Evolutionary conservation across 352 stramenopile species (phyloP).

Genomic region (Lagenidium giganteum): DNA sequence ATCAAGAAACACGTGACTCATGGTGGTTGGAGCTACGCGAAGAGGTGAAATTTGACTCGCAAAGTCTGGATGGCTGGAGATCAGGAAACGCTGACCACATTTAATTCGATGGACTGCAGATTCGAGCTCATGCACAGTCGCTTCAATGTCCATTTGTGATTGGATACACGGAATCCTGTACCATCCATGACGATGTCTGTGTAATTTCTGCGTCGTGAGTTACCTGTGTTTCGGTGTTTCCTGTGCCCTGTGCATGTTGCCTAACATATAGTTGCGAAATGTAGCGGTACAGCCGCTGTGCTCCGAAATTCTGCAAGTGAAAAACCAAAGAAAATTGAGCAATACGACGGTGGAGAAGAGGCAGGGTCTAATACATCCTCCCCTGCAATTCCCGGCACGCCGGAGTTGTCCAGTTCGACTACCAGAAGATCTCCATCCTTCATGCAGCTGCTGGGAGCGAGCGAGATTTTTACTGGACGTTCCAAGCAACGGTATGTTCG

Average conservation of each 20-base stretch:
- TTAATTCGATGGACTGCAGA: conserved; percentile 28
- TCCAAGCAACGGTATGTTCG: conserved; percentile 10
- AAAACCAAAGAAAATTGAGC: conserved; percentile 20
- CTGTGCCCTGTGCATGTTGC: background rate
- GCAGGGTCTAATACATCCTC: conserved; percentile 20
- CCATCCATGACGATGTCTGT: conserved; percentile 96
- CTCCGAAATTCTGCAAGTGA: conserved; percentile 66
- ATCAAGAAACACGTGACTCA: conserved; percentile 96
- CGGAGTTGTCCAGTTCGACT: conserved; percentile 30
- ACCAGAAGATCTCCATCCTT: conserved; percentile 42
- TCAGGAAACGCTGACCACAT: background rate
- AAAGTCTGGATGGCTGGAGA: too few species aligned
- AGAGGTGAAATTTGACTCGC: conserved; percentile 63
- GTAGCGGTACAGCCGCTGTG: conserved; percentile 69
- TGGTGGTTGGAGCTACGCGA: conserved; percentile 98
- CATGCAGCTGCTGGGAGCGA: background rate
- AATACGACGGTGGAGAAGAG: conserved; percentile 38
- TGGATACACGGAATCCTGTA: conserved; percentile 95
- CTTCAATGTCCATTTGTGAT: conserved; percentile 96
- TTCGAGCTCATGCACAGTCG: conserved; percentile 93
- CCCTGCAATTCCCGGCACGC: conserved; percentile 25
- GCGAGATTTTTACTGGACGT: background rate
- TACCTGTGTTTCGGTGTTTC: background rate
- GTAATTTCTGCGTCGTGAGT: conserved; percentile 95
- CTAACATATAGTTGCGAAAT: background rate